A percentile compares a stretch with the other conserved stretches of the same genome.
Evolutionary conservation across 768 basidiomycete species (phyloP).

Genomic region (Mycena metata): DNA sequence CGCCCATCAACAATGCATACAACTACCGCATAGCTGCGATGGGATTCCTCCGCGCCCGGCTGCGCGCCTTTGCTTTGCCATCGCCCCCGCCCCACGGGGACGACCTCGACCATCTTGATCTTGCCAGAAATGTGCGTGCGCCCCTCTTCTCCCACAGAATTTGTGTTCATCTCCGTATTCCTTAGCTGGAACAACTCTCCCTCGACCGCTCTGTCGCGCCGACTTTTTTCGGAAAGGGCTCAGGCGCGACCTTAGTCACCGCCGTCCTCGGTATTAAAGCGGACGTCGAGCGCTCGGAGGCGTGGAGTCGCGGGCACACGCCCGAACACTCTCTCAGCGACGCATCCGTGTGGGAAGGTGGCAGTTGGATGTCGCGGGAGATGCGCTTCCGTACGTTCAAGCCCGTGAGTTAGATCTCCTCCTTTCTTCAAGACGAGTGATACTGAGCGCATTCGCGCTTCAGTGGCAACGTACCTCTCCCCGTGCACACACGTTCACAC

Average conservation of each 20-base stretch:
- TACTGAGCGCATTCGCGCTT: too few species aligned
- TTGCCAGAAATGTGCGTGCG: conserved; percentile 12
- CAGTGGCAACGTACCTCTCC: conserved; percentile 15
- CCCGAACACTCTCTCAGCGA: too few species aligned
- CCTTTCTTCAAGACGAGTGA: background rate
- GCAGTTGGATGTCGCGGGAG: conserved; percentile 32
- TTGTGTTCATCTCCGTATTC: too few species aligned
- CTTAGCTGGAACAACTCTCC: conserved; percentile 1
- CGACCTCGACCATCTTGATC: conserved; percentile 23
- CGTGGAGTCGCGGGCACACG: conserved; percentile 23
- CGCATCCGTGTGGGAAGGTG: conserved; percentile 42
- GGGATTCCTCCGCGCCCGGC: conserved; percentile 16
- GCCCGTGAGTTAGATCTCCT: background rate
- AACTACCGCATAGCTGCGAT: background rate
- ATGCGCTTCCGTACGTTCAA: conserved; percentile 9
- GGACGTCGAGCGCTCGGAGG: conserved; percentile 16
- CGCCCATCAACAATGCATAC: too few species aligned
- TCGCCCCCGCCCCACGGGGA: conserved; percentile 20
- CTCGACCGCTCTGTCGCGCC: background rate
- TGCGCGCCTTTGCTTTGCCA: conserved; percentile 8
- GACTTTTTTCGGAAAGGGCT: conserved; percentile 19
- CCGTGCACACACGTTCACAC: conserved; percentile 43
- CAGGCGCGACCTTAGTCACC: background rate
- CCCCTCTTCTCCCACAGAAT: background rate
- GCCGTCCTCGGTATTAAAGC: conserved; percentile 20